A percentile compares a stretch with the other conserved stretches of the same genome.
Evolutionary conservation across 371 early-diverging fungal species (phyloP).

Genomic region (Zancudomyces culisetae): DNA sequence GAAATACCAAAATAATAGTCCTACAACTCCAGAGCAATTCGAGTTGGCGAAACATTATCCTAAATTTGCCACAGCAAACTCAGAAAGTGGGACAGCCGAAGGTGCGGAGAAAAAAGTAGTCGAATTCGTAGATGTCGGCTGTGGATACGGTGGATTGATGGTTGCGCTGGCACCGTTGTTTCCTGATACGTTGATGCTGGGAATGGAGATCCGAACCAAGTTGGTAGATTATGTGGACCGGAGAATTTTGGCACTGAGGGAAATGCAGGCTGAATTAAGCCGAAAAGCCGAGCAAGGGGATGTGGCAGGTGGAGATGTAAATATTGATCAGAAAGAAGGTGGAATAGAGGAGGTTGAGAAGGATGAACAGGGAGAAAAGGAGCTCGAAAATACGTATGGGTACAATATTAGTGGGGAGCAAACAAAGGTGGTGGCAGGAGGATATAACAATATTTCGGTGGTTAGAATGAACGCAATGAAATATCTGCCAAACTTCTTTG

Average conservation of each 20-base stretch:
- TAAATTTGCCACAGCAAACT: too few relatives aligned
- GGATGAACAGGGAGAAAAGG: constrained; percentile 7
- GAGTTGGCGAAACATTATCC: too few relatives aligned
- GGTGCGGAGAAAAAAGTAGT: constrained; percentile 25
- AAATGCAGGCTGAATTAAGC: constrained; percentile 29
- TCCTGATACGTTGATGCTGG: constrained; percentile 82
- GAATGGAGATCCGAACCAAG: constrained; percentile 98
- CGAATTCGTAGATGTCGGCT: constrained; percentile 97
- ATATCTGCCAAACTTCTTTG: constrained; percentile 95
- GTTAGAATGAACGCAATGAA: constrained; percentile 98
- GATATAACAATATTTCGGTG: constrained; percentile 86
- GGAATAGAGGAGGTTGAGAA: constrained; percentile 10
- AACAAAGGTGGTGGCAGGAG: constrained; percentile 29
- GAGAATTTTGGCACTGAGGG: constrained; percentile 72
- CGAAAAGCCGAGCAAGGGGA: background rate
- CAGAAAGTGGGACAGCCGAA: background rate
- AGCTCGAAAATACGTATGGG: constrained; percentile 10
- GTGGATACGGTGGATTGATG: constrained; percentile 96
- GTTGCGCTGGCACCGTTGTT: constrained; percentile 76
- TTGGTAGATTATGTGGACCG: constrained; percentile 87
- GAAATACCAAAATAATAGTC: too few relatives aligned
- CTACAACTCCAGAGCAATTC: too few relatives aligned
- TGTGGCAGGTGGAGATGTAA: constrained; percentile 1
- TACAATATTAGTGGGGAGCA: constrained; percentile 18
- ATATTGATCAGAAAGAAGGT: constrained; percentile 17